Conservation (phyloP, 2,329 filamentous ascomycete species). For the Endoconidiophora laricicola region DNA sequence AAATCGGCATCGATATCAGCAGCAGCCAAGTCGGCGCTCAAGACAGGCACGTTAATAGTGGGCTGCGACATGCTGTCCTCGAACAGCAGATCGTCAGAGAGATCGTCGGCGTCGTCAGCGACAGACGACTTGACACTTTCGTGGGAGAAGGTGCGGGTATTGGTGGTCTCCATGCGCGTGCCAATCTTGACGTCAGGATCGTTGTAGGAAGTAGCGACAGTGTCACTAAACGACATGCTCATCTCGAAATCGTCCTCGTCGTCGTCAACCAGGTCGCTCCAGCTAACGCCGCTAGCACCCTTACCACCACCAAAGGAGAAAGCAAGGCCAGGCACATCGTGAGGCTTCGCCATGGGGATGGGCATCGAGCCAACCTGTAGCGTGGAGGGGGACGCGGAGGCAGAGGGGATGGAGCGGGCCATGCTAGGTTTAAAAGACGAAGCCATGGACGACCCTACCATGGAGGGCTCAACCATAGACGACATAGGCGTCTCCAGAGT, state of each 20-base stretch:
- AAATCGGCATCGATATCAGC: conserved; percentile 46
- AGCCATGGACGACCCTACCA: conserved; percentile 46
- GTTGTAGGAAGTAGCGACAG: conserved; percentile 1
- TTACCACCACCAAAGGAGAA: conserved; percentile 64
- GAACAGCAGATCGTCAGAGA: conserved; percentile 10
- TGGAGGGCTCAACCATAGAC: conserved; percentile 67
- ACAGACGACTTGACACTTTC: conserved; percentile 37
- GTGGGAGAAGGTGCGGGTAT: conserved; percentile 64
- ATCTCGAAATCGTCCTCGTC: conserved; percentile 53
- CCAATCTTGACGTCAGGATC: conserved; percentile 21
- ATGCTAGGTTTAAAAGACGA: conserved; percentile 22
- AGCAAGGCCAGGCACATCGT: conserved; percentile 53
- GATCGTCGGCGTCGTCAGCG: conserved; percentile 8
- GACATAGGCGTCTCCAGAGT: conserved; percentile 63
- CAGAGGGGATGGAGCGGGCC: conserved; percentile 25
- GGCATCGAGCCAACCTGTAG: conserved; percentile 48
- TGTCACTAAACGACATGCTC: conserved; percentile 12
- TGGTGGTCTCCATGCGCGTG: conserved; percentile 50
- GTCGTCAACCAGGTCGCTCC: conserved; percentile 96
- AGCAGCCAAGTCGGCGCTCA: conserved; percentile 19
- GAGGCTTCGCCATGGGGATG: conserved; percentile 63
- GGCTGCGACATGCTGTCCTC: conserved; percentile 20
- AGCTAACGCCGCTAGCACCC: conserved; percentile 86
- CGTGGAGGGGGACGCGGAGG: neutral
- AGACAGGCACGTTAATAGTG: conserved; percentile 16